phyloP scores from a whole-genome alignment of 208 protist species.

The Trypanosoma theileri region DNA sequence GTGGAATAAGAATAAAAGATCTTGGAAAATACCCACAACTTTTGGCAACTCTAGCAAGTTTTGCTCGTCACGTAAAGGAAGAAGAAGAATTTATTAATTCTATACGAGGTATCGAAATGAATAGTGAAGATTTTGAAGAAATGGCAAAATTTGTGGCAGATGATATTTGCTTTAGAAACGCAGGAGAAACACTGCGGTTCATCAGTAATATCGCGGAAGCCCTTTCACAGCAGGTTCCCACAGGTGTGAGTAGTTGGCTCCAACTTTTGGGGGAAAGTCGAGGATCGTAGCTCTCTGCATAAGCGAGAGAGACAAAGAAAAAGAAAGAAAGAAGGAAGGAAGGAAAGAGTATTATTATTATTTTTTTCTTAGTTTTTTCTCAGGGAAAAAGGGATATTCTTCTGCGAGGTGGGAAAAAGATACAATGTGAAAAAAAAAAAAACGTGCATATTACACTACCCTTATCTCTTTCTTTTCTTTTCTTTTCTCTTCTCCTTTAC shows the following conservation, averaged over 20 bases:
- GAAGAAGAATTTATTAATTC: constrained; percentile 30
- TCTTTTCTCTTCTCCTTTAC: too few species aligned
- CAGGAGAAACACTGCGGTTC: constrained; percentile 43
- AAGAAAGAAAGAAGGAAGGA: not conserved
- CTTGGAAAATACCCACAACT: constrained; percentile 33
- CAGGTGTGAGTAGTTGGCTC: constrained; percentile 58
- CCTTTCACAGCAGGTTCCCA: constrained; percentile 35
- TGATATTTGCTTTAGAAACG: constrained; percentile 28
- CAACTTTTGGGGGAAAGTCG: constrained; percentile 34
- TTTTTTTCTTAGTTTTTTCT: too few species aligned
- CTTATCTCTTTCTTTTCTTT: too few species aligned
- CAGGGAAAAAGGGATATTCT: too few species aligned
- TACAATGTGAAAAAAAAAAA: too few species aligned
- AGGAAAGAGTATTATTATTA: not conserved
- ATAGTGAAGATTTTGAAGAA: constrained; percentile 31
- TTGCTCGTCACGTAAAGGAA: constrained; percentile 25
- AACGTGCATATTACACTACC: too few species aligned
- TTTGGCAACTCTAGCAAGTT: constrained; percentile 25
- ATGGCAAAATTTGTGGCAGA: constrained; percentile 40
- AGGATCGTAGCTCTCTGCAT: not conserved
- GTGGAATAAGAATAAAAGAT: constrained; percentile 29
- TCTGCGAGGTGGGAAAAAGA: not conserved
- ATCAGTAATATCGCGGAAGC: constrained; percentile 36
- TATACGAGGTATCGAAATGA: constrained; percentile 30
- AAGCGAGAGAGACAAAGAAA: not conserved